A percentile compares a stretch with the other conserved stretches of the same genome.
Evolutionary conservation across 768 basidiomycete species (phyloP).

Genomic region (Pleurotus tuoliensis): DNA sequence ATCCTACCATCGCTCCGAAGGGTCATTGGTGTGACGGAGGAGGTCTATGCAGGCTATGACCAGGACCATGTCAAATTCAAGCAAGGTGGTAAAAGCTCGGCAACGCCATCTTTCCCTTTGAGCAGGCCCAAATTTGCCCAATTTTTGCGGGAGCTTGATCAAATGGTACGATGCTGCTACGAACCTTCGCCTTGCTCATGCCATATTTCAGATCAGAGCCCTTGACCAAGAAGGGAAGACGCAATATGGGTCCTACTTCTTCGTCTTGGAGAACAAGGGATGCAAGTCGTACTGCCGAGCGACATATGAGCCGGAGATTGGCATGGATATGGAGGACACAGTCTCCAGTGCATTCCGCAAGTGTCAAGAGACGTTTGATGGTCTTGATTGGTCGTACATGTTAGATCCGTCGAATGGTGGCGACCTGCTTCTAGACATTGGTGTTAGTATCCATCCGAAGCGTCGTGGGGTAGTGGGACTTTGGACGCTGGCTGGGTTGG

Average conservation of each 20-base stretch:
- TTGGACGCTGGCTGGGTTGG: too few species aligned
- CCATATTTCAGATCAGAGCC: background rate
- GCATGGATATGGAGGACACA: too few species aligned
- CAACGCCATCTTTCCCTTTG: background rate
- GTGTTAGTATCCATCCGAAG: too few species aligned
- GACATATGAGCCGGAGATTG: too few species aligned
- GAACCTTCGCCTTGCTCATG: background rate
- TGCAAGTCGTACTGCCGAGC: too few species aligned
- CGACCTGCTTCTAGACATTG: too few species aligned
- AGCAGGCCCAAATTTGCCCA: background rate
- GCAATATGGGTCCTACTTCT: background rate
- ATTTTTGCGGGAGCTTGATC: background rate
- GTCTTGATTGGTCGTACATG: too few species aligned
- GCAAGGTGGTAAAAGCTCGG: background rate
- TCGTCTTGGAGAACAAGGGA: background rate
- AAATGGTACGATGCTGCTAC: background rate
- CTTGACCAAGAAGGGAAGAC: background rate
- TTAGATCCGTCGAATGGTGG: too few species aligned
- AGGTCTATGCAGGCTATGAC: constrained; percentile 6
- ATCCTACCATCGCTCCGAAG: constrained; percentile 7
- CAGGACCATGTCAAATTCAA: constrained; percentile 12
- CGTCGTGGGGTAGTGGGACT: too few species aligned
- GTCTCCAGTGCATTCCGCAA: too few species aligned
- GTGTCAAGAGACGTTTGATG: too few species aligned
- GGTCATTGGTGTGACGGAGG: background rate